phyloP scores from a whole-genome alignment of 2,329 filamentous ascomycete genomes.

The Exophiala spinifera region DNA sequence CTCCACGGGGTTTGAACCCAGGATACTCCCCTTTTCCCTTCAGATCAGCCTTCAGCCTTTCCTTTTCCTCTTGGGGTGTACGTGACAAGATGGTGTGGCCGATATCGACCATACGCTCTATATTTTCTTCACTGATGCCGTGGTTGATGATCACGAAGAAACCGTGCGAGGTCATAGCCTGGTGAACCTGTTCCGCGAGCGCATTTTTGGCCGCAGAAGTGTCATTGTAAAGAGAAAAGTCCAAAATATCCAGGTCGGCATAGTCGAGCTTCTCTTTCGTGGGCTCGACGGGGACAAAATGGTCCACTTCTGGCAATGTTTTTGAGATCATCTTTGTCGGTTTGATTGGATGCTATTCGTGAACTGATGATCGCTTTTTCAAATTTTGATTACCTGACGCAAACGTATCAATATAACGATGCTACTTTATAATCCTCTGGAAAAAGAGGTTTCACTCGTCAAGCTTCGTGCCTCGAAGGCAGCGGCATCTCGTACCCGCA shows the following conservation, averaged over 20 bases:
- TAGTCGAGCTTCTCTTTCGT: constrained; percentile 5
- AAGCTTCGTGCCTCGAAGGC: no score
- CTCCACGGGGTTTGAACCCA: constrained; percentile 52
- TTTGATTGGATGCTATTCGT: no score
- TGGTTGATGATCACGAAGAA: constrained; percentile 65
- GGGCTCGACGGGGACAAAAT: constrained; percentile 9
- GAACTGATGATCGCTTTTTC: no score
- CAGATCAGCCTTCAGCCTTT: constrained; percentile 40
- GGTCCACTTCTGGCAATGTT: constrained; percentile 10
- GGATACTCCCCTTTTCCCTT: constrained; percentile 56
- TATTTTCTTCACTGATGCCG: constrained; percentile 58
- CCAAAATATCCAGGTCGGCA: constrained; percentile 1
- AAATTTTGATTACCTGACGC: no score
- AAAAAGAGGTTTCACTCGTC: no score
- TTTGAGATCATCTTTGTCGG: constrained; percentile 20
- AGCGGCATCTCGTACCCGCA: no score
- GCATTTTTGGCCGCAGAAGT: neutral
- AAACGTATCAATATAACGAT: no score
- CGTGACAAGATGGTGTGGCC: constrained; percentile 58
- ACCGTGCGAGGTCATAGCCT: constrained; percentile 30
- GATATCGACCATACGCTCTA: constrained; percentile 61
- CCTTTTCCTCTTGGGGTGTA: constrained; percentile 57
- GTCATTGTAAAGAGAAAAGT: constrained; percentile 9
- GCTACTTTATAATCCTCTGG: no score
- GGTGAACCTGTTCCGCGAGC: constrained; percentile 8